phyloP scores from a whole-genome alignment of 148 eudicot species.

The Rhododendron simsii region DNA sequence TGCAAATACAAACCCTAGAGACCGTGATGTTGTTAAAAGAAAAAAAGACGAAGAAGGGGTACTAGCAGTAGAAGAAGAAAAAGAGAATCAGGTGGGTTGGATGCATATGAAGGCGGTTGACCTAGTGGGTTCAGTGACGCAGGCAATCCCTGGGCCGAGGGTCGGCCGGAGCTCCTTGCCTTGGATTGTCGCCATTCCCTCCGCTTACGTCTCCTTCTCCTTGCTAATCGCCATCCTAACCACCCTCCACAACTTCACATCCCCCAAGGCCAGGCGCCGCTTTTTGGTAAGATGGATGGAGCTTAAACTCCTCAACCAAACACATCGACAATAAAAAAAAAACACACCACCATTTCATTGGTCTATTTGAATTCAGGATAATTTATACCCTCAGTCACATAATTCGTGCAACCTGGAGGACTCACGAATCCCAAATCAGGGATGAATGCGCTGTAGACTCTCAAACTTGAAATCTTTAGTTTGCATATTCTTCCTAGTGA shows the following conservation, averaged over 20 bases:
- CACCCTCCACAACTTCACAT: conserved; percentile 56
- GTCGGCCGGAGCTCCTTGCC: conserved; percentile 65
- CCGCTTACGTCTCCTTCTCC: conserved; percentile 60
- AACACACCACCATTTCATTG: too few species aligned
- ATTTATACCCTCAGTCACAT: too few species aligned
- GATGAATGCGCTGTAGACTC: too few species aligned
- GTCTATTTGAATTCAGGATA: too few species aligned
- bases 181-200: conserved; percentile 74
- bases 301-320: too few species aligned
- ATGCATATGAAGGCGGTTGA: conserved; percentile 86
- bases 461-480: too few species aligned
- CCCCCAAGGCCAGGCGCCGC: conserved; percentile 67
- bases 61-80: conserved; percentile 32
- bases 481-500: too few species aligned
- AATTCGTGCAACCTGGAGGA: too few species aligned
- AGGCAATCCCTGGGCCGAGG: conserved; percentile 86
- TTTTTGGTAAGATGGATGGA: conserved; percentile 7
- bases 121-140: conserved; percentile 75
- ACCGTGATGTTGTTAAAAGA: not conserved
- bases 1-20: not conserved
- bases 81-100: conserved; percentile 76
- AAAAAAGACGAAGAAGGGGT: not conserved
- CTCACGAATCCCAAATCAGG: too few species aligned
- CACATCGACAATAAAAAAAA: too few species aligned
- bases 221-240: conserved; percentile 55